Percentiles rank a stretch among this genome's conserved stretches.
Evolutionary conservation across 768 basidiomycete genomes (phyloP).

Genomic region (Boletus barrowsii): DNA sequence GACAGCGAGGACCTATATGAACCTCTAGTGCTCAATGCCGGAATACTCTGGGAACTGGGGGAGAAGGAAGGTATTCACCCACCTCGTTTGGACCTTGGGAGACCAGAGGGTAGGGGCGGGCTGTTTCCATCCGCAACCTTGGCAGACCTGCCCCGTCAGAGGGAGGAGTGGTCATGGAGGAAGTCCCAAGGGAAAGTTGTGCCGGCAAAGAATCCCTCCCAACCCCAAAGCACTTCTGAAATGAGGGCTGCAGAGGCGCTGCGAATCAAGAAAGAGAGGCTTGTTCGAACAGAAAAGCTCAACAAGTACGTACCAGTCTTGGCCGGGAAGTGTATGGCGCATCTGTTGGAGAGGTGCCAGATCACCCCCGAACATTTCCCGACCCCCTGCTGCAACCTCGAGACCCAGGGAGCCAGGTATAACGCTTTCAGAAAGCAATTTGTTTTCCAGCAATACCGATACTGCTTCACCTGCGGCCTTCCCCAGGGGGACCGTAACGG

Average conservation of each 20-base stretch:
- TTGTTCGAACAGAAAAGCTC: background rate
- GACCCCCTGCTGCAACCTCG: background rate
- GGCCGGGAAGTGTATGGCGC: background rate
- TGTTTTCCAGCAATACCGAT: background rate
- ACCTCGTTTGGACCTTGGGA: background rate
- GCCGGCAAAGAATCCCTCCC: background rate
- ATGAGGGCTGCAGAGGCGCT: background rate
- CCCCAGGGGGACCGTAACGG: background rate
- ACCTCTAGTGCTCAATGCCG: background rate
- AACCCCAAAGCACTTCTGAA: background rate
- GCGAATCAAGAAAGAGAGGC: background rate
- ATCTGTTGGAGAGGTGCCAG: background rate
- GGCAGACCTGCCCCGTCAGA: no score
- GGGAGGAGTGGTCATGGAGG: no score
- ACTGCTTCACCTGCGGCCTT: background rate
- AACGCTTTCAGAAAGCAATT: background rate
- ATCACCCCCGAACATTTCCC: background rate
- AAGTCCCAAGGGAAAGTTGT: no score
- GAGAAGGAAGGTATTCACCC: background rate
- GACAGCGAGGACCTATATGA: background rate
- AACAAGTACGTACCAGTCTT: background rate
- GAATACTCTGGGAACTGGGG: background rate
- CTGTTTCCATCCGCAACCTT: no score
- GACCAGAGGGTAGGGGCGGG: background rate
- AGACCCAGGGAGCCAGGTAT: background rate